These are phyloP conservation scores for Dictyophora rubrovolvata DNA, from an alignment of 768 basidiomycete genomes.

Conservation along the genomic window DNA sequence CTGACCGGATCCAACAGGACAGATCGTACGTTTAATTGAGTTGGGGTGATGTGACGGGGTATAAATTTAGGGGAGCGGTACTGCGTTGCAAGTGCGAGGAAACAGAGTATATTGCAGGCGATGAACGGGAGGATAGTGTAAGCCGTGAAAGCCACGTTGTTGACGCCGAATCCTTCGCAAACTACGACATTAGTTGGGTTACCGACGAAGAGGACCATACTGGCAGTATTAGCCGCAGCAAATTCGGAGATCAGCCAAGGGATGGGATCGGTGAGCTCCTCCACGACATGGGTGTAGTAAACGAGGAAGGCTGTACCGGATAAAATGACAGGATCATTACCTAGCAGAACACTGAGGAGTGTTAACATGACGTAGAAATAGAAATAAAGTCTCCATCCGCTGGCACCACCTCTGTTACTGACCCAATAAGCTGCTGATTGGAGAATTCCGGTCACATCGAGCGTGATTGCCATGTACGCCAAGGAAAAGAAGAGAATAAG, in stretches of 20 bases:
- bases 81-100: constrained; percentile 49
- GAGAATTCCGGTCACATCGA: constrained; percentile 83
- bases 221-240: constrained; percentile 66
- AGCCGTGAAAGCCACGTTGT: constrained; percentile 66
- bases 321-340: constrained; percentile 90
- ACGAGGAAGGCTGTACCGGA: constrained; percentile 85
- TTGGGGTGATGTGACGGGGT: constrained; percentile 30
- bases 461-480: constrained; percentile 83
- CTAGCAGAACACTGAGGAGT: constrained; percentile 65
- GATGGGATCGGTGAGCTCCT: constrained; percentile 32
- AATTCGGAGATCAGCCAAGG: constrained; percentile 72
- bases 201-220: constrained; percentile 59
- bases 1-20: constrained; percentile 67
- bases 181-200: constrained; percentile 95
- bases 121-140: constrained; percentile 79
- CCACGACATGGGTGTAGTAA: constrained; percentile 66
- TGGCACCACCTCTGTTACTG: constrained; percentile 63
- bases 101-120: constrained; percentile 47
- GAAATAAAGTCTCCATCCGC: constrained; percentile 63
- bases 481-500: constrained; percentile 86
- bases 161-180: constrained; percentile 76
- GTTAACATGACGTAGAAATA: constrained; percentile 83
- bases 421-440: constrained; percentile 86
- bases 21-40: constrained; percentile 30
- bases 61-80: constrained; percentile 48